phyloP scores from a whole-genome alignment of 371 early-diverging fungal species.

The Mucor circinelloides region DNA sequence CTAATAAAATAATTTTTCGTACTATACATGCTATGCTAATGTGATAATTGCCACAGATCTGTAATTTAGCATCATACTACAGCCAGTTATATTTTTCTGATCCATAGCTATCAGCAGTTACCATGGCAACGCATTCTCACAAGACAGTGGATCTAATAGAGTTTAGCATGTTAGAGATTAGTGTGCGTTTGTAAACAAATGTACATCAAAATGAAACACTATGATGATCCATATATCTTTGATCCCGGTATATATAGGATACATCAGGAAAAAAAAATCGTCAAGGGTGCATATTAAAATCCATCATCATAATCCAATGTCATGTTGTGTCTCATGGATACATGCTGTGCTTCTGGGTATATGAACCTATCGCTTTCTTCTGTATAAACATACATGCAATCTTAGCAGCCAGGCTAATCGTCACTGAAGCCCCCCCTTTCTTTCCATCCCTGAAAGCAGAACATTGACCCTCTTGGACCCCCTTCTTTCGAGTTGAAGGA shows the following conservation, averaged over 20 bases:
- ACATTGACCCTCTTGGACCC: neutral
- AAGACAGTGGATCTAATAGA: no score
- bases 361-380: no score
- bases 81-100: no score
- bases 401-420: neutral
- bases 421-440: neutral
- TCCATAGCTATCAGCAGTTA: no score
- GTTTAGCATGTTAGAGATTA: neutral
- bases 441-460: neutral
- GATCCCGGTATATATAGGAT: neutral
- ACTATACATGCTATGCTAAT: no score
- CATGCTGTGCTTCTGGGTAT: neutral
- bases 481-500: neutral
- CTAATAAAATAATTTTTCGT: no score
- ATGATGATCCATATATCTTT: neutral
- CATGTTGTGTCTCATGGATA: no score
- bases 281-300: slow-evolving; percentile 2
- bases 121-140: no score
- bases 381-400: neutral
- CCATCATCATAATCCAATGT: neutral
- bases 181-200: neutral
- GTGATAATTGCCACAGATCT: no score
- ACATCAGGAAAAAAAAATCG: neutral
- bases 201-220: neutral
- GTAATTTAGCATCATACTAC: no score